Percentiles rank a stretch among this genome's conserved stretches.
Evolutionary conservation across 306 rosid species (phyloP).

Genomic region (Dalbergia oliveri): DNA sequence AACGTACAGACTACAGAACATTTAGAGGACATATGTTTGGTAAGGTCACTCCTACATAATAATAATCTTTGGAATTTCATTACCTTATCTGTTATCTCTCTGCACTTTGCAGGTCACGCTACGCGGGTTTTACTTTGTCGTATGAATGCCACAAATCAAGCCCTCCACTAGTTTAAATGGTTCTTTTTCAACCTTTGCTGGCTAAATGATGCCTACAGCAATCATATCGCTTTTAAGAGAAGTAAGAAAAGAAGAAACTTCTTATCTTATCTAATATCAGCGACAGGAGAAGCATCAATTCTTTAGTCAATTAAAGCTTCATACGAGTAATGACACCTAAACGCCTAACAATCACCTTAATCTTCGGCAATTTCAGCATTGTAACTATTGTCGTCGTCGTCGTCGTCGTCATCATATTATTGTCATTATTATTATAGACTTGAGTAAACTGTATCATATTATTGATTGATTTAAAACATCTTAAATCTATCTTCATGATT

Average conservation of each 20-base stretch:
- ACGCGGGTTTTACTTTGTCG: constrained; percentile 44
- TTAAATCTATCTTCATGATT: not conserved
- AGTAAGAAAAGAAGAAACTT: constrained; percentile 34
- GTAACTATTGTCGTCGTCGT: not conserved
- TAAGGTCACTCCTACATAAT: not conserved
- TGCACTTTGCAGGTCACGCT: not conserved
- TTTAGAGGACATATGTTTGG: constrained; percentile 26
- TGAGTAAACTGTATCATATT: not conserved
- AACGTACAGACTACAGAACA: too few relatives aligned
- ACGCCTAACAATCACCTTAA: not conserved
- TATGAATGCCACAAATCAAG: constrained; percentile 30
- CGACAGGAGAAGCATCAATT: not conserved
- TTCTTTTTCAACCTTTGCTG: constrained; percentile 27
- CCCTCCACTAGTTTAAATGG: not conserved
- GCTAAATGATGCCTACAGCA: constrained; percentile 45
- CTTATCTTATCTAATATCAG: constrained; percentile 11
- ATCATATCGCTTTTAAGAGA: constrained; percentile 42
- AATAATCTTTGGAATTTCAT: not conserved
- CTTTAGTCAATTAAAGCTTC: not conserved
- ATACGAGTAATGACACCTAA: not conserved
- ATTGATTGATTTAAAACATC: not conserved
- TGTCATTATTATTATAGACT: not conserved
- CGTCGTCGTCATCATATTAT: not conserved
- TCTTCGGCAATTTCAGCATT: not conserved
- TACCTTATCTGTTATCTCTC: not conserved